These are phyloP conservation scores for Pholiota microspora DNA, from an alignment of 768 basidiomycete genomes.

Conservation along the genomic window DNA sequence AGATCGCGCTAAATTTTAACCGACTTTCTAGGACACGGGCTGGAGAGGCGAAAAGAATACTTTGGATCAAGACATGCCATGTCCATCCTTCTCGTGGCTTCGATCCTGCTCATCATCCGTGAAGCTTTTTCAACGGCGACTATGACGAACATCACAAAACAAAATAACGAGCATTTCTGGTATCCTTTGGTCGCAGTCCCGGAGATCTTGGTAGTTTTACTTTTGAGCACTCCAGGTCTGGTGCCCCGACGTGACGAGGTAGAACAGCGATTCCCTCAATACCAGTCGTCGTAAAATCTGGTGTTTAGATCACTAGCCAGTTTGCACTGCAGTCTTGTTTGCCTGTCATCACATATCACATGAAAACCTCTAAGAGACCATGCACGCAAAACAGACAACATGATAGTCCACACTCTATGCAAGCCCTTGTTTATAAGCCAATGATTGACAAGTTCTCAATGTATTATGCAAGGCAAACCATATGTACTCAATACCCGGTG, in stretches of 20 bases:
- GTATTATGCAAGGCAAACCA: background rate
- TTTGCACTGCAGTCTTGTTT: too few species aligned
- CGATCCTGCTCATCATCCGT: slow-evolving; percentile 34
- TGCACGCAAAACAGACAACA: too few species aligned
- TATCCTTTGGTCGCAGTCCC: slow-evolving; percentile 39
- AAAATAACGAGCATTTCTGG: slow-evolving; percentile 35
- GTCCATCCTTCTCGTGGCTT: slow-evolving; percentile 29
- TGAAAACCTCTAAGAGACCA: too few species aligned
- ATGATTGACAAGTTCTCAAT: background rate
- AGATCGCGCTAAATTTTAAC: too few species aligned
- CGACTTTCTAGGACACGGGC: background rate
- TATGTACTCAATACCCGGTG: background rate
- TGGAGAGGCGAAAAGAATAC: slow-evolving; percentile 1
- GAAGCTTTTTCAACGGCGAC: slow-evolving; percentile 35
- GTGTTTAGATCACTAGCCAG: too few species aligned
- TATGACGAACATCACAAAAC: slow-evolving; percentile 20
- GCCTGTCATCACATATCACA: too few species aligned
- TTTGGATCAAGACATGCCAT: slow-evolving; percentile 30
- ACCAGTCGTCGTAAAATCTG: too few species aligned
- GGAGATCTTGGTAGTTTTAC: slow-evolving; percentile 23
- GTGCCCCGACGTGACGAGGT: background rate
- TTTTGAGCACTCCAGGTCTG: background rate
- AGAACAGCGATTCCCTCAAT: background rate
- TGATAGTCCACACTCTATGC: too few species aligned
- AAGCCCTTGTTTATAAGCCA: too few species aligned